These are phyloP conservation scores for Breviolum minutum DNA, from an alignment of 73 alveolate species.

Conservation along the genomic window DNA sequence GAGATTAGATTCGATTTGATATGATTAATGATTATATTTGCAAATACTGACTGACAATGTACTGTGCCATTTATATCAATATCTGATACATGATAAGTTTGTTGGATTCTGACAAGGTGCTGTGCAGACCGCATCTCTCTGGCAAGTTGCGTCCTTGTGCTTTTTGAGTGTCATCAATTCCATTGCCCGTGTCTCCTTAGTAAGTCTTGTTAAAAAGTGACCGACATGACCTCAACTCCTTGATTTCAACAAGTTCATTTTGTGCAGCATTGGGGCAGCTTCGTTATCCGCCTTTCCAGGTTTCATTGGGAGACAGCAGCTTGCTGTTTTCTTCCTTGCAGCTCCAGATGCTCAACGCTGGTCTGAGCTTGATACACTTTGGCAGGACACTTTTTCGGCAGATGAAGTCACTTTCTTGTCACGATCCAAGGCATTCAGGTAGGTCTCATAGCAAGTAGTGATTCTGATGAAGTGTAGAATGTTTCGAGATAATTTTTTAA, in stretches of 20 bases:
- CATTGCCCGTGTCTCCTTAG: too few species aligned
- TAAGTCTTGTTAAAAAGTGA: too few species aligned
- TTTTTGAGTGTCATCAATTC: not conserved
- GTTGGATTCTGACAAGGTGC: constrained; percentile 26
- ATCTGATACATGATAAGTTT: not conserved
- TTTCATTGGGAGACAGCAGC: constrained; percentile 16
- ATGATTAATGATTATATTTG: too few species aligned
- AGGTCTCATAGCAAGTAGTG: too few species aligned
- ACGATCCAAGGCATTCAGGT: not conserved
- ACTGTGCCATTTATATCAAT: too few species aligned
- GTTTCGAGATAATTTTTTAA: too few species aligned
- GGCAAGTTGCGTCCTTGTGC: constrained; percentile 4
- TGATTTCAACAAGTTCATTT: too few species aligned
- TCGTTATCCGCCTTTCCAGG: not conserved
- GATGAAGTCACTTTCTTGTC: not conserved
- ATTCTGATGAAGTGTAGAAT: too few species aligned
- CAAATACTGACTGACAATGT: too few species aligned
- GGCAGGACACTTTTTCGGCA: constrained; percentile 47
- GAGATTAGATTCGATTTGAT: too few species aligned
- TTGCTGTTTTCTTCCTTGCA: constrained; percentile 67
- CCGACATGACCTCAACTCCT: too few species aligned
- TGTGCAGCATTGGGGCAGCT: too few species aligned
- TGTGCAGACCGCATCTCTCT: constrained; percentile 36
- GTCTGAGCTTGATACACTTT: constrained; percentile 16
- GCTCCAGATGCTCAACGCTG: constrained; percentile 43